Evolutionary conservation across 768 basidiomycete genomes (phyloP), one percentile per base, ranked within the genome.

Genomic region (Termitomyces sp.): DNA sequence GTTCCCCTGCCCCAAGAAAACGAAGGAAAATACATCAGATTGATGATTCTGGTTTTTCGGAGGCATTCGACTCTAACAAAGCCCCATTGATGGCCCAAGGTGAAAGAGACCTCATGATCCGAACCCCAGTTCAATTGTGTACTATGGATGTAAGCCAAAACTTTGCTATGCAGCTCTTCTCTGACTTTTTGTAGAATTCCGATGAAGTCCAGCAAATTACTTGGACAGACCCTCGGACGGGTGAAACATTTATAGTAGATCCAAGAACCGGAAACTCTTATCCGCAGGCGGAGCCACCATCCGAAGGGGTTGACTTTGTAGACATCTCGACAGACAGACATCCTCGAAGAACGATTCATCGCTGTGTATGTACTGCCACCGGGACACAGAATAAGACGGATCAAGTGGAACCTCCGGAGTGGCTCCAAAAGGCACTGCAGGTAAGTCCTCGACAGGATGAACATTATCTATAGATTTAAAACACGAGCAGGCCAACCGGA

Each of bases 251-350:
- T 67, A 60, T 83, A n/a, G 74, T 92, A 16, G 84, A 94, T 68
- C 69, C 71, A n/a, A 79, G 84, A 55, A 91, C 89, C 11, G 90
- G 90, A 11, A 85, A 91, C 69, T 91, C 89, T 8, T 78, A 79
- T 70, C 74, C 73, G 35, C 74, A 71, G 62, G 63, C 65, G 28
- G 63, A 63, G 39, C 62, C 66, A 44, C 60, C 66, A 44, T 56
- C 36, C 28, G 57, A 51, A 42, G 55, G 7, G n/a, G 40, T 15
- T 12, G 61, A 67, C 9, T 12, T 13, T 33, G 40, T 7, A 39
- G 44, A n/a, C n/a, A 51, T 46, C 16, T 51, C 48, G 46, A 65
- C 61, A 33, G 59, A 59, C 50, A 28, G 58, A 55, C 57, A 57
- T 55, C 63, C 62, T 55, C 67, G 73, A 55, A 67, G 73, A 28